These are phyloP conservation scores for Solanum commersonii DNA, from an alignment of 257 asterid species.

Conservation along the genomic window DNA sequence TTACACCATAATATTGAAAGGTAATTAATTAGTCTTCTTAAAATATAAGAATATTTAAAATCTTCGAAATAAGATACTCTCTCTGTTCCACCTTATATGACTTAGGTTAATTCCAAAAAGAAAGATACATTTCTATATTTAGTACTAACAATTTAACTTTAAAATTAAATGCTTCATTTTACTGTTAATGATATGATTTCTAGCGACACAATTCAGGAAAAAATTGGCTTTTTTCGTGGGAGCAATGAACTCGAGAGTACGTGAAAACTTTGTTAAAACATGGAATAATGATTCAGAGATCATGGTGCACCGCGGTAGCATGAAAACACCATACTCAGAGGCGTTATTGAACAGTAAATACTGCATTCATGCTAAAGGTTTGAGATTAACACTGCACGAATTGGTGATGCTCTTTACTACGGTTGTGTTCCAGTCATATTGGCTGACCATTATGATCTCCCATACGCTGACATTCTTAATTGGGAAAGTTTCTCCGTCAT, in stretches of 20 bases:
- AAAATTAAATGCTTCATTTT: too few species aligned
- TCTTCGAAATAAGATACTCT: not conserved
- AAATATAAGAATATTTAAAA: not conserved
- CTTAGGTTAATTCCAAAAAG: too few species aligned
- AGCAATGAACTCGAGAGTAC: conserved; percentile 70
- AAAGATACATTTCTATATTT: too few species aligned
- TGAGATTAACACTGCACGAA: conserved; percentile 82
- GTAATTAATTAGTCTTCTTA: not conserved
- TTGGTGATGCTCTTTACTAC: conserved; percentile 69
- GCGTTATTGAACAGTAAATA: too few species aligned
- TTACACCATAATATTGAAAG: not conserved
- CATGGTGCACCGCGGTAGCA: conserved; percentile 10
- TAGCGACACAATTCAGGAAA: conserved; percentile 25
- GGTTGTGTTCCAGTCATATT: conserved; percentile 81
- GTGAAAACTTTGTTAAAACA: conserved; percentile 22
- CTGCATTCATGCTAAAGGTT: conserved; percentile 92
- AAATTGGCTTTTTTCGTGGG: conserved; percentile 79
- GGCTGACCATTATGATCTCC: conserved; percentile 84
- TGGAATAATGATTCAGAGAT: conserved; percentile 60
- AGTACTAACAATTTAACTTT: too few species aligned
- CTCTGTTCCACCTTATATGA: too few species aligned
- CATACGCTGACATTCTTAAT: conserved; percentile 53
- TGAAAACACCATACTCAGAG: too few species aligned
- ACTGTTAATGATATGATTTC: too few species aligned
- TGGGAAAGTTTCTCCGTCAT: conserved; percentile 64